Base-by-base conservation (phyloP, 1,284 basidiomycete genomes). In the Trametes versicolor region DNA sequence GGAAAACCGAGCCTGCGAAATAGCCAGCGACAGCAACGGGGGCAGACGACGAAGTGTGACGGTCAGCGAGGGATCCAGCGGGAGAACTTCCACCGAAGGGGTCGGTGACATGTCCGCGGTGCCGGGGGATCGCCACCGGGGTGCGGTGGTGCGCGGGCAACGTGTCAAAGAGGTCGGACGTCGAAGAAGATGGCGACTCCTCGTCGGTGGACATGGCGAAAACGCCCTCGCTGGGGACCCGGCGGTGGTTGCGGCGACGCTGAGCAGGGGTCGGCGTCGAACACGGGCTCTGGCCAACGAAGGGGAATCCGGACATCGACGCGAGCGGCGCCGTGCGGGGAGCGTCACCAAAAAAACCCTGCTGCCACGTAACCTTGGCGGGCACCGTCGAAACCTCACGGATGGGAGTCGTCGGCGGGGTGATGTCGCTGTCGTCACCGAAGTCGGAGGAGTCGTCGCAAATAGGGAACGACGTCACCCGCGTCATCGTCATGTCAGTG, bases 1-100 rank as follows among this genome's bases (percentile, higher is more conserved):
- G 91, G 85, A 92, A 92, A 72, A 83, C 81, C 43, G 90, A 92
- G 72, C 89, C 91, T 69, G 91, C 91, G 74, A 89, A 92, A 74
- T 86, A 90, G 9, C 83, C 84, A 27, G 73, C 72, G 9, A 82
- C 84, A 27, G 72, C 72, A 75, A 72, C 76, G 62, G 67, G 69
- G 39, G 70, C 70, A 15, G 71, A 71, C 2, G 71, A 68, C 23
- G 70, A 66, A n/a, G 59, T 63, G 1, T 58, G 60, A 9, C 50
- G 69, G 21, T 70, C 66, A 58, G 70, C 68, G 71, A n/a, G 15
- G 76, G 65, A 64, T 75, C 79, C 58, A 67, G 76, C 70, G 43
- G 39, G 72, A 5, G 73, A 69, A 41, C 73, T 74, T 63, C 71
- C 76, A 66, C 61, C 61, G 32, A 50, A 62, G 2, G 72, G 77